Percentiles rank a stretch among this genome's conserved stretches.
Evolutionary conservation across 192 early-diverging fungal species (phyloP).

Genomic region (Coemansia sp.): DNA sequence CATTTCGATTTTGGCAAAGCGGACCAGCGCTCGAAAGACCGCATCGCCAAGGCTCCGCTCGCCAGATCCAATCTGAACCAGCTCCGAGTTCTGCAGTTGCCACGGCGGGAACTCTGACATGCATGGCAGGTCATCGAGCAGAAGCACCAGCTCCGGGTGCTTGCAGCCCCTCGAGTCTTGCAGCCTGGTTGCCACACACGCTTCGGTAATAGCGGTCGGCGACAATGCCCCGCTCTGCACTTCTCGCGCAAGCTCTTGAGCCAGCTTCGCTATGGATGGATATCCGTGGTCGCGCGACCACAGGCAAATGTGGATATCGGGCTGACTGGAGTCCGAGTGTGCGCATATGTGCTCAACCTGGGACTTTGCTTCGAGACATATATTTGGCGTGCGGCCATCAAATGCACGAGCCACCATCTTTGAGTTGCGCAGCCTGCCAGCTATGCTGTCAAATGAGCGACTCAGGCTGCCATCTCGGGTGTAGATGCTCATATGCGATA

Average conservation of each 20-base stretch:
- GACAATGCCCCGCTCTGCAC: slow-evolving; percentile 15
- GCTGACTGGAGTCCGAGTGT: slow-evolving; percentile 8
- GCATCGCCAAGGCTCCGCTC: slow-evolving; percentile 31
- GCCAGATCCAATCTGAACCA: slow-evolving; percentile 28
- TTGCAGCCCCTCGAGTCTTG: slow-evolving; percentile 19
- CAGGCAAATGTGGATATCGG: slow-evolving; percentile 28
- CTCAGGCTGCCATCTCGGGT: slow-evolving; percentile 27
- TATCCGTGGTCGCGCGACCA: slow-evolving; percentile 49
- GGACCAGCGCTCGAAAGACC: slow-evolving; percentile 22
- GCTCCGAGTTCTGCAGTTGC: slow-evolving; percentile 48
- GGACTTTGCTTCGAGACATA: slow-evolving; percentile 14
- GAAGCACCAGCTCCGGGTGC: slow-evolving; percentile 42
- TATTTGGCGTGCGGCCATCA: slow-evolving; percentile 27
- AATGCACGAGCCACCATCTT: slow-evolving; percentile 38
- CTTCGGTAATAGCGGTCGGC: slow-evolving; percentile 19
- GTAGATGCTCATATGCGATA: slow-evolving; percentile 46
- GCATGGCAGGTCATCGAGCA: slow-evolving; percentile 34
- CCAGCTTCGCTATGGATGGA: slow-evolving; percentile 24
- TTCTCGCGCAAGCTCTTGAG: slow-evolving; percentile 21
- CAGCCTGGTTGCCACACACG: slow-evolving; percentile 13
- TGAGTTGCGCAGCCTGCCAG: slow-evolving; percentile 35
- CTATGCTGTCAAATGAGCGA: slow-evolving; percentile 20
- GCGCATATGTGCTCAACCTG: slow-evolving; percentile 10
- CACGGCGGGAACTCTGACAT: slow-evolving; percentile 51
- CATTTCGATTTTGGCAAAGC: slow-evolving; percentile 45